Evolutionary conservation across 257 asterid genomes (phyloP).

Genomic region (Gentiana macrophylla): DNA sequence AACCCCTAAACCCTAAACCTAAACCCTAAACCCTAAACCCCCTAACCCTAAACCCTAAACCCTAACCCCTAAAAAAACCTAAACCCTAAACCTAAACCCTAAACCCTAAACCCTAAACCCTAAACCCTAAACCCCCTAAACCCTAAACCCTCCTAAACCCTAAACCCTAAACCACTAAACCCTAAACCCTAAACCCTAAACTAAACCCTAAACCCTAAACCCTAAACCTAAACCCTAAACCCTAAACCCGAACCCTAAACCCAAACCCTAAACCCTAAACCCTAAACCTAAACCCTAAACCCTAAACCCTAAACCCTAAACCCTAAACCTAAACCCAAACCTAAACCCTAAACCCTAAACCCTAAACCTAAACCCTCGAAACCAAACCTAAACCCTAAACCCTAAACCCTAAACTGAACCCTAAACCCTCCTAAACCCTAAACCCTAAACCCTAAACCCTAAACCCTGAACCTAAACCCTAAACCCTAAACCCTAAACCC

Average conservation of each 20-base stretch:
- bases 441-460: constrained; percentile 16
- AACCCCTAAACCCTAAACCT: constrained; percentile 10
- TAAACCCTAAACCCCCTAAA: constrained; percentile 7
- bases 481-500: constrained; percentile 14
- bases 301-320: constrained; percentile 8
- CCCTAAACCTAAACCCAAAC: constrained; percentile 12
- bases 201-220: constrained; percentile 4
- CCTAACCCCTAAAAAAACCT: constrained; percentile 10
- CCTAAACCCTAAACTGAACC: constrained; percentile 14
- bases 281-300: constrained; percentile 8
- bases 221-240: constrained; percentile 6
- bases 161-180: constrained; percentile 10
- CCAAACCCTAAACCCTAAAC: constrained; percentile 10
- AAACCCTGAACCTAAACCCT: constrained; percentile 19
- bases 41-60: constrained; percentile 7
- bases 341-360: constrained; percentile 4
- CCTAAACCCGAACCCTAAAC: constrained; percentile 4
- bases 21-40: constrained; percentile 5
- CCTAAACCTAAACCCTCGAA: constrained; percentile 6
- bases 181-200: constrained; percentile 10
- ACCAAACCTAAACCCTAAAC: constrained; percentile 10
- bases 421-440: constrained; percentile 14
- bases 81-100: constrained; percentile 9
- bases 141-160: constrained; percentile 16
- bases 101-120: constrained; percentile 15